Evolutionary conservation across 108 stramenopile genomes (phyloP), one percentile per base, ranked within the genome.

Genomic region (Schizochytrium sp.): DNA sequence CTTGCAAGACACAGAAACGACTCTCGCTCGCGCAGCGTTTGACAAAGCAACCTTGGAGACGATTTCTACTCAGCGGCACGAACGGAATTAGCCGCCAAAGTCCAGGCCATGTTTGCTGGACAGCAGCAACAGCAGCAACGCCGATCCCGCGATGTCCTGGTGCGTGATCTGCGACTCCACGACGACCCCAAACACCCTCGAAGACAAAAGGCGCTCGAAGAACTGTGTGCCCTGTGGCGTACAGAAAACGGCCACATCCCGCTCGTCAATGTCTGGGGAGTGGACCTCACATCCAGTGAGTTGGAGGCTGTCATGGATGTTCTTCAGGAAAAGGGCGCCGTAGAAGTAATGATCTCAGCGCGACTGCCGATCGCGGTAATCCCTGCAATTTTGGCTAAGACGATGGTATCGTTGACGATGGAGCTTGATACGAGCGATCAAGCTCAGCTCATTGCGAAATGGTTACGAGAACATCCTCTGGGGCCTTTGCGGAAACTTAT

Each of bases 391-490:
- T 15, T 69, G 28, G 1, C 12, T 8, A 12, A 15, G 64, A 69
- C 64, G 64, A 7, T 69, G 64, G 42, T 44, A 7, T 7, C 64
- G 28, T 7, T 69, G 0, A 69, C 64, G 19, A 69, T 69, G 12
- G 64, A 69, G 64, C 64, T 69, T 44, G 64, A 69, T 44, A 69
- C 64, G 64, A 69, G 64, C 64, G 64, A 69, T 7, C 64, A 69
- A 44, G 64, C 64, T 2, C 64, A 38, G 19, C 1, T 69, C 28
- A 44, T 69, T 8, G 64, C 28, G 42, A 44, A 69, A 8, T 69
- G 64, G 64, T 0, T 69, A 38, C 64, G 64, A 8, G 19, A 69
- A 1, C 2, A 69, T 15, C 64, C 64, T 7, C 12, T 1, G 42
- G 64, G 64, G 19, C 64, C 64, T 8, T 44, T 69, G 12, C 19